Percentiles rank a stretch among this genome's conserved stretches.
Evolutionary conservation across 2,329 filamentous ascomycete genomes (phyloP).

Genomic region (Metarhizium album): DNA sequence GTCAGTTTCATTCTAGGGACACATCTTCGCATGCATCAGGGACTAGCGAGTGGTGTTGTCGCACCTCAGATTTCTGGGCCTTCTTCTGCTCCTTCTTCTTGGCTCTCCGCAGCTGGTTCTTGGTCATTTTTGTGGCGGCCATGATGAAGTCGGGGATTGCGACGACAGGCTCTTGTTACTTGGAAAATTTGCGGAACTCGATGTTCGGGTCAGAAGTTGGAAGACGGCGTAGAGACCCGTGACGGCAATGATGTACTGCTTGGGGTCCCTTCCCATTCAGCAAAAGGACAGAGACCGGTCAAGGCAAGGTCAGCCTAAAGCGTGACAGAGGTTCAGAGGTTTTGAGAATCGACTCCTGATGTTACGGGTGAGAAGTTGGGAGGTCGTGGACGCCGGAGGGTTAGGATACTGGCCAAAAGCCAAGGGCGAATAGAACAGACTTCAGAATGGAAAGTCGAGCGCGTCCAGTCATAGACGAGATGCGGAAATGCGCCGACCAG

Average conservation of each 20-base stretch:
- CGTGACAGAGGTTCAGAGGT: neutral
- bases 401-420: neutral
- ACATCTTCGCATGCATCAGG: neutral
- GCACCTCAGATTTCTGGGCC: slow-evolving; percentile 44
- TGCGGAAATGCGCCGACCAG: too few species aligned
- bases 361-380: neutral
- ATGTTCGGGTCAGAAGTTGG: slow-evolving; percentile 24
- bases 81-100: slow-evolving; percentile 92
- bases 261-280: slow-evolving; percentile 27
- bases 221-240: slow-evolving; percentile 24
- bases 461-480: too few species aligned
- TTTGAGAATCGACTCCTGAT: neutral
- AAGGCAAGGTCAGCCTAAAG: neutral
- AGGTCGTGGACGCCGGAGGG: neutral
- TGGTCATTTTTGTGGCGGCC: slow-evolving; percentile 66
- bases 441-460: too few species aligned
- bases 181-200: slow-evolving; percentile 19
- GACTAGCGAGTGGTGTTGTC: neutral
- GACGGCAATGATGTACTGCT: slow-evolving; percentile 24
- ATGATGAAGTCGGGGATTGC: slow-evolving; percentile 30
- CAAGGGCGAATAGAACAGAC: neutral
- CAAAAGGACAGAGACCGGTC: neutral
- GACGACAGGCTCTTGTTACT: slow-evolving; percentile 16
- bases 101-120: slow-evolving; percentile 86
- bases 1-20: slow-evolving; percentile 1